phyloP scores from a whole-genome alignment of 2,329 filamentous ascomycete genomes.

The Ceratocystis eucalypticola region DNA sequence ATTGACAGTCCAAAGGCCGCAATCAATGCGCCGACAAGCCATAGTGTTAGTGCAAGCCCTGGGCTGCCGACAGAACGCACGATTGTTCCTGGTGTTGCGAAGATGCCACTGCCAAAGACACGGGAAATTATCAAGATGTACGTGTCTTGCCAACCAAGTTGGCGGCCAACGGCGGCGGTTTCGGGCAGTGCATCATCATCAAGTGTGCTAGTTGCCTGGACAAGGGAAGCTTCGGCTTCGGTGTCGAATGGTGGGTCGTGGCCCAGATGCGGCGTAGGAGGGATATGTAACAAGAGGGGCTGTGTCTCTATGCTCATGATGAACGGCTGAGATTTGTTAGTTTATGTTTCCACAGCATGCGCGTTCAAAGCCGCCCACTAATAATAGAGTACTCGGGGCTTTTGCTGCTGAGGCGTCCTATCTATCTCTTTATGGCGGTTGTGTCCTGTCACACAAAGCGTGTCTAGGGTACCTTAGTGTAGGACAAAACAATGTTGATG shows the following conservation, averaged over 20 bases:
- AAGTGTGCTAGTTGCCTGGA: constrained; percentile 23
- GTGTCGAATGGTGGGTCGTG: not conserved
- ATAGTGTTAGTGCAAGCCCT: constrained; percentile 47
- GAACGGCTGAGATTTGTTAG: not conserved
- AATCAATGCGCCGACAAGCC: constrained; percentile 48
- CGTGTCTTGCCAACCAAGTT: constrained; percentile 47
- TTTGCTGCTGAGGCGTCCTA: not conserved
- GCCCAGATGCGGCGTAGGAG: not conserved
- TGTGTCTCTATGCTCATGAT: constrained; percentile 9
- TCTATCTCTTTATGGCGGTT: not conserved
- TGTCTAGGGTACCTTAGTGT: not conserved
- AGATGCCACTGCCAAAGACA: constrained; percentile 58
- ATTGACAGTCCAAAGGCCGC: constrained; percentile 48
- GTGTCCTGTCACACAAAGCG: not conserved
- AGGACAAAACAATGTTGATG: not conserved
- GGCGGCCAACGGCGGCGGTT: constrained; percentile 43
- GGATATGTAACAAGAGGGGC: not conserved
- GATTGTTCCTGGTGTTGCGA: constrained; percentile 56
- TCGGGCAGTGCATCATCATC: constrained; percentile 48
- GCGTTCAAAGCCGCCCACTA: not conserved
- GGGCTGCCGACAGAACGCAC: constrained; percentile 52
- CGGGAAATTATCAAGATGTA: constrained; percentile 56
- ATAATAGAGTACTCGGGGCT: not conserved
- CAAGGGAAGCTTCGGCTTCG: not conserved
- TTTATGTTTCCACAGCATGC: not conserved